These are phyloP conservation scores for Ustulina deusta DNA, from an alignment of 2,329 filamentous ascomycete species.

Conservation along the genomic window DNA sequence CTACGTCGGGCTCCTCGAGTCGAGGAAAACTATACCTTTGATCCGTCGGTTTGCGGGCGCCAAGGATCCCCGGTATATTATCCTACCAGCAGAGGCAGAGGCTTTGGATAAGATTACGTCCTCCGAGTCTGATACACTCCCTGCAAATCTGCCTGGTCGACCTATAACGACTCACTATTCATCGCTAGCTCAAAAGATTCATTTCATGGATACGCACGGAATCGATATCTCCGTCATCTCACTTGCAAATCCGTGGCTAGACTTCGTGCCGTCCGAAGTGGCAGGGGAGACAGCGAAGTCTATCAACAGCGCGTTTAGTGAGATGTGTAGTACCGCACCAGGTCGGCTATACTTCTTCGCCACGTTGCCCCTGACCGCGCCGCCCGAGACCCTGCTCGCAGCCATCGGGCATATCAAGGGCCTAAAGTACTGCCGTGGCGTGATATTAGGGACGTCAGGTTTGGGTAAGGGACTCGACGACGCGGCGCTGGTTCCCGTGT, in stretches of 20 bases:
- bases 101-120: conserved; percentile 63
- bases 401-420: conserved; percentile 73
- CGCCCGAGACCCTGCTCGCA: conserved; percentile 68
- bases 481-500: conserved; percentile 76
- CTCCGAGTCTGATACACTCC: conserved; percentile 39
- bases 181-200: conserved; percentile 81
- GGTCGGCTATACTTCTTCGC: conserved; percentile 86
- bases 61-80: conserved; percentile 72
- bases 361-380: conserved; percentile 80
- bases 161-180: conserved; percentile 88
- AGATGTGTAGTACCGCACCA: conserved; percentile 74
- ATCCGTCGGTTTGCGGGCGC: conserved; percentile 73
- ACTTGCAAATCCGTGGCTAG: conserved; percentile 93
- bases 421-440: conserved; percentile 79
- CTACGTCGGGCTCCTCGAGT: conserved; percentile 71
- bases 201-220: conserved; percentile 86
- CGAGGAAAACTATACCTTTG: conserved; percentile 73
- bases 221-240: conserved; percentile 89
- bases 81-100: conserved; percentile 65
- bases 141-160: conserved; percentile 75
- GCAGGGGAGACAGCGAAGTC: conserved; percentile 72
- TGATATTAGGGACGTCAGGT: conserved; percentile 88
- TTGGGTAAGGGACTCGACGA: conserved; percentile 86
- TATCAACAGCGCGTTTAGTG: conserved; percentile 83
- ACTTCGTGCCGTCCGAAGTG: conserved; percentile 75